These are phyloP conservation scores for Backusella mclennaniae DNA, from an alignment of 192 early-diverging fungal genomes.

Conservation along the genomic window DNA sequence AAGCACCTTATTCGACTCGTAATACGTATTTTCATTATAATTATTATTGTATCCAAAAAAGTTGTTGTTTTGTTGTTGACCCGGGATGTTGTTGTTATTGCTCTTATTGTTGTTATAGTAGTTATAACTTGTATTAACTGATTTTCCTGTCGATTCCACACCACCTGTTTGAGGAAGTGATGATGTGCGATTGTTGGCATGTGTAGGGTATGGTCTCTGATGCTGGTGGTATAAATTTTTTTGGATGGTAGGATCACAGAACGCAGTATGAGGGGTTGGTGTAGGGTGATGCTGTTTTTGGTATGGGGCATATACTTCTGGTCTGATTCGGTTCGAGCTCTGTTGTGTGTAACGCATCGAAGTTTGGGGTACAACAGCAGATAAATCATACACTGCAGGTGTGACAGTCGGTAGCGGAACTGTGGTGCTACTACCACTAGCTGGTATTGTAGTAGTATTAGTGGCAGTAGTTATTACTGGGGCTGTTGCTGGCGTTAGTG, in stretches of 20 bases:
- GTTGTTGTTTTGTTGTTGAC: not conserved
- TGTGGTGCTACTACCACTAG: not conserved
- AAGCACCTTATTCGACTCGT: constrained; percentile 1
- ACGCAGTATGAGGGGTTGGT: not conserved
- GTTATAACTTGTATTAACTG: not conserved
- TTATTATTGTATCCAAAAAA: not conserved
- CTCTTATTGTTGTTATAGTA: not conserved
- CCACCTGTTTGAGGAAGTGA: not conserved
- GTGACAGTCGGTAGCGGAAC: not conserved
- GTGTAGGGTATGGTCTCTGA: not conserved
- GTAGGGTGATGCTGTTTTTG: constrained; percentile 5
- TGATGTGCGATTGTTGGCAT: constrained; percentile 8
- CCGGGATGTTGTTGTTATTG: not conserved
- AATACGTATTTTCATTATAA: not conserved
- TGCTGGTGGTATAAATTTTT: not conserved
- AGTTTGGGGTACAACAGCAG: not conserved
- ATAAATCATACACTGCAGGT: constrained; percentile 5
- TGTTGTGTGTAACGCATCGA: not conserved
- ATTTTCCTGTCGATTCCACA: not conserved
- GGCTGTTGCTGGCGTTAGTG: not conserved
- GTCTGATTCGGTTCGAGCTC: constrained; percentile 5
- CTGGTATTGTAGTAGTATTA: not conserved
- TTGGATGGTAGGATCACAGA: not conserved
- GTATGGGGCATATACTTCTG: constrained; percentile 12
- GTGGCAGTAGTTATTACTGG: not conserved